Conservation (phyloP, 108 stramenopile genomes). For the Fistulifera pelliculosa region DNA sequence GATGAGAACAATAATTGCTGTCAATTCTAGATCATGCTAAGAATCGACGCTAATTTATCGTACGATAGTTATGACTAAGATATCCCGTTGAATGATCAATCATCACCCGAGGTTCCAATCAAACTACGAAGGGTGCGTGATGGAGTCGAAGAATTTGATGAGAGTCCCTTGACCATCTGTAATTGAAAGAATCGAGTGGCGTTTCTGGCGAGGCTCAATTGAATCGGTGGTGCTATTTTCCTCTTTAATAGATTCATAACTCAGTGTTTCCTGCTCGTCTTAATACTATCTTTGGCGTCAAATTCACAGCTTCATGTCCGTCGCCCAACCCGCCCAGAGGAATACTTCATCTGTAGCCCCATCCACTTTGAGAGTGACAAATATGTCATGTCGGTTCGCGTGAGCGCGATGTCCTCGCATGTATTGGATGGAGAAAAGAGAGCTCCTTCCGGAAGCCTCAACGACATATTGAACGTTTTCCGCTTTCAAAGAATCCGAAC, state of each 20-base stretch:
- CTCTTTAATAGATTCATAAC: neutral
- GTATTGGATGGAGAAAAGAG: constrained; percentile 18
- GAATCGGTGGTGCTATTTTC: no score
- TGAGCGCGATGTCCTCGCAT: constrained; percentile 38
- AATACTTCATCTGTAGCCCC: neutral
- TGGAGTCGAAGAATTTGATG: no score
- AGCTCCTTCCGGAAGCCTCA: constrained; percentile 22
- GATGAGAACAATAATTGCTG: no score
- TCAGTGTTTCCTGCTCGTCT: constrained; percentile 6
- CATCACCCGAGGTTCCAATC: no score
- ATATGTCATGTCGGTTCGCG: constrained; percentile 15
- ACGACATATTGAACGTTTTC: constrained; percentile 29
- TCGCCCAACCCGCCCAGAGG: constrained; percentile 32
- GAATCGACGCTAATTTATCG: no score
- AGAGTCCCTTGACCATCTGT: no score
- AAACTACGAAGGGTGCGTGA: no score
- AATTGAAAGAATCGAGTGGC: no score
- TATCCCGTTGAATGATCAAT: no score
- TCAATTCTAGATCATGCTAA: no score
- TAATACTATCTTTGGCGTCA: constrained; percentile 28
- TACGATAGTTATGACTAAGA: no score
- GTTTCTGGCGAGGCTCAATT: no score
- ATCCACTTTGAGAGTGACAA: constrained; percentile 17
- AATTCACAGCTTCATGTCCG: constrained; percentile 29
- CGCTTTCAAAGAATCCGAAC: constrained; percentile 19